Percentiles rank a stretch among this genome's conserved stretches.
Conservation (phyloP, 169 alveolate species). For the Plasmodium ovale region DNA sequence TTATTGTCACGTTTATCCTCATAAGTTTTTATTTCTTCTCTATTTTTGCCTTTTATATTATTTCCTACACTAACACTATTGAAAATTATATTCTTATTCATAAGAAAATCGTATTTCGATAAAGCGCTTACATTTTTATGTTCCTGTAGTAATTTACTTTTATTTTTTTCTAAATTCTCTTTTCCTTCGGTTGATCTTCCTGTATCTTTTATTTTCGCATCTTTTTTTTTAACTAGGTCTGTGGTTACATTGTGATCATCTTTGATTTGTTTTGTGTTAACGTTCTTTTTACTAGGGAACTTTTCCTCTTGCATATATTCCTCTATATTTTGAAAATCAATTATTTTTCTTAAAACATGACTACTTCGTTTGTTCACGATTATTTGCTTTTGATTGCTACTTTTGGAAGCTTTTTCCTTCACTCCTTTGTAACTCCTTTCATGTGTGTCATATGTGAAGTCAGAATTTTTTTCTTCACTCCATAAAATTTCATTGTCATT, state of each 20-base stretch:
- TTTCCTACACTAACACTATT: constrained; percentile 29
- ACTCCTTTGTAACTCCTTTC: constrained; percentile 13
- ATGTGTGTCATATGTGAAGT: not conserved
- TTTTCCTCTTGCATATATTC: constrained; percentile 8
- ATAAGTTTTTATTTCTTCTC: not conserved
- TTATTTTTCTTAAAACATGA: constrained; percentile 54
- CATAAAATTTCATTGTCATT: constrained; percentile 9
- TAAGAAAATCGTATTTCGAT: constrained; percentile 62
- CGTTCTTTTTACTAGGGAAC: constrained; percentile 1
- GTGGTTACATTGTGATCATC: not conserved
- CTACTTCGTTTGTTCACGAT: constrained; percentile 54
- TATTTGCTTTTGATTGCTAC: constrained; percentile 36
- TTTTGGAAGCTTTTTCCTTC: constrained; percentile 12
- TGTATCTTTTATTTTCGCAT: constrained; percentile 32
- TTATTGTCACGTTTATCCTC: constrained; percentile 8
- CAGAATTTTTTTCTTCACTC: not conserved
- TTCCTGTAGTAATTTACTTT: constrained; percentile 4
- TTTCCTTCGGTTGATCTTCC: constrained; percentile 19
- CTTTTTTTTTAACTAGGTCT: not conserved
- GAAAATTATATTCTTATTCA: constrained; percentile 18
- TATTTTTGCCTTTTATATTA: constrained; percentile 23
- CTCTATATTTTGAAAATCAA: constrained; percentile 23
- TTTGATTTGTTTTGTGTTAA: not conserved
- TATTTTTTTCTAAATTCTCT: constrained; percentile 20
- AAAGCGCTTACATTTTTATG: constrained; percentile 10